A percentile compares a stretch with the other conserved stretches of the same genome.
Evolutionary conservation across 2,329 filamentous ascomycete genomes (phyloP).

Genomic region (Beauveria pseudobassiana): DNA sequence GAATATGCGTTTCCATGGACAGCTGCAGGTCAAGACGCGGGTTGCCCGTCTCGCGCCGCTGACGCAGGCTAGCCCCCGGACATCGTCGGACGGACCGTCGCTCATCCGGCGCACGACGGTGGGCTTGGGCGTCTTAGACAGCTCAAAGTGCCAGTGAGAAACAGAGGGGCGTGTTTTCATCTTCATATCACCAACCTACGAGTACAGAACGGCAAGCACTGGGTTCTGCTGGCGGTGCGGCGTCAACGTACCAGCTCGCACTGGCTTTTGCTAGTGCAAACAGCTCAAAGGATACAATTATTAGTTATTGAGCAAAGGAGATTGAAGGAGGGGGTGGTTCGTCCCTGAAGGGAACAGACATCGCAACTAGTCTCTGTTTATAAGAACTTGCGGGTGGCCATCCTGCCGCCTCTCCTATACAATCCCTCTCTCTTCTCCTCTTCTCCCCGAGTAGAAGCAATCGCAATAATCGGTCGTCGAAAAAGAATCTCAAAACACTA

Average conservation of each 20-base stretch:
- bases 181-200: background rate
- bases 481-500: background rate
- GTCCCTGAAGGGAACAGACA: background rate
- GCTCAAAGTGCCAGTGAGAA: background rate
- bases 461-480: background rate
- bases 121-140: background rate
- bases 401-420: background rate
- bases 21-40: too few relatives aligned
- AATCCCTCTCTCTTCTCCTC: background rate
- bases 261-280: background rate
- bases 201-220: background rate
- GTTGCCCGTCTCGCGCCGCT: background rate
- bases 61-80: background rate
- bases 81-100: slow-evolving; percentile 7
- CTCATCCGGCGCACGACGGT: background rate
- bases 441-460: background rate
- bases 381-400: background rate
- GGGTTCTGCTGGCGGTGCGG: background rate
- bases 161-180: background rate
- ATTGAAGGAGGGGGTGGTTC: background rate
- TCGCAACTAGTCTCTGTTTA: background rate
- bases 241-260: background rate
- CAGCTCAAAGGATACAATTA: too few relatives aligned
- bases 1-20: too few relatives aligned
- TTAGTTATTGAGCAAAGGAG: background rate